Conservation (phyloP, 1,139 yeast genomes). For the Komagataea norvegica region DNA sequence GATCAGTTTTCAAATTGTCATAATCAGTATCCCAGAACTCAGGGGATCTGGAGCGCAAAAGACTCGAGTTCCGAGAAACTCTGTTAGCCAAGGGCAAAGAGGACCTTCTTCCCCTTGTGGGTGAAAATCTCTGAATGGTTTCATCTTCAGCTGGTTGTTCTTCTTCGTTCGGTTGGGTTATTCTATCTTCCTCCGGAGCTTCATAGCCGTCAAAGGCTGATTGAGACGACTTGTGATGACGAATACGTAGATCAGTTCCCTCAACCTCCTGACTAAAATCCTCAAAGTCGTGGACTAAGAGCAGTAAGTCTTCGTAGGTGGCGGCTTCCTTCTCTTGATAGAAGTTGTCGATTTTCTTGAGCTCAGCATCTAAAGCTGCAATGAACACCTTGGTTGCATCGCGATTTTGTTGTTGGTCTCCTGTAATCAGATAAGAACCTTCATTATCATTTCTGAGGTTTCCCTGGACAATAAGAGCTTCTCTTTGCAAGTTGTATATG, state of each 20-base stretch:
- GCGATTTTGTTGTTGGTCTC: conserved; percentile 16
- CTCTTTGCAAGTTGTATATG: conserved; percentile 61
- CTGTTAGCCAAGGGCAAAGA: conserved; percentile 19
- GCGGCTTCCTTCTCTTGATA: conserved; percentile 50
- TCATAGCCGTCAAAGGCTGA: conserved; percentile 13
- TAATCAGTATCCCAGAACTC: conserved; percentile 29
- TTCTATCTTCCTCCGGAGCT: conserved; percentile 18
- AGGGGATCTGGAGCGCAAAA: conserved; percentile 22
- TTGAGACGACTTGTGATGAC: conserved; percentile 16
- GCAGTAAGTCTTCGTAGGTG: conserved; percentile 36
- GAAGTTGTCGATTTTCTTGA: conserved; percentile 56
- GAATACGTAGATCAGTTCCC: not conserved
- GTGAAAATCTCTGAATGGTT: conserved; percentile 19
- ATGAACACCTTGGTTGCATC: conserved; percentile 27
- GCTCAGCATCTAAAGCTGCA: conserved; percentile 35
- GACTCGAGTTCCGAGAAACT: conserved; percentile 15
- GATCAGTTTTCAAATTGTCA: conserved; percentile 25
- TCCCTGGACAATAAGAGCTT: conserved; percentile 36
- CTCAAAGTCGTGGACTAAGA: conserved; percentile 19
- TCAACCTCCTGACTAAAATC: conserved; percentile 29
- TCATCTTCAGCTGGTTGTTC: conserved; percentile 5
- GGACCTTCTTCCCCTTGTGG: conserved; percentile 21
- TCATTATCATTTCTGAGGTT: conserved; percentile 20
- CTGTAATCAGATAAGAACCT: conserved; percentile 23
- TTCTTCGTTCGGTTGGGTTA: too few species aligned